A percentile compares a stretch with the other conserved stretches of the same genome.
These are phyloP conservation scores for Russula brevipes DNA, from an alignment of 768 basidiomycete genomes.

Conservation along the genomic window DNA sequence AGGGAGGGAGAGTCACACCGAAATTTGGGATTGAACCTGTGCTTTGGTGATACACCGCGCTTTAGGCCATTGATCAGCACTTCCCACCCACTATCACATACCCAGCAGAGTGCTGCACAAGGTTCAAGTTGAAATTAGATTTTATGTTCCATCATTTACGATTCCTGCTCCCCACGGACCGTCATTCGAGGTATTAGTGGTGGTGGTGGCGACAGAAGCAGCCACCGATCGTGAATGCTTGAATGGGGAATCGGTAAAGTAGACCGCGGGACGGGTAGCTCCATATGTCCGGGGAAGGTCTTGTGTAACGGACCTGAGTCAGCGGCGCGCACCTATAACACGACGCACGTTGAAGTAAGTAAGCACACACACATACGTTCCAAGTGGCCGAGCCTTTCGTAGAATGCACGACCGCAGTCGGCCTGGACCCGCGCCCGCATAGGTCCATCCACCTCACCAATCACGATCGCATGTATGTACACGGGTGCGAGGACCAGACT, in stretches of 20 bases:
- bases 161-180: slow-evolving; percentile 38
- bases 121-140: neutral
- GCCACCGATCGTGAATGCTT: slow-evolving; percentile 46
- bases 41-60: slow-evolving; percentile 70
- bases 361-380: slow-evolving; percentile 35
- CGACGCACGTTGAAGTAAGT: neutral
- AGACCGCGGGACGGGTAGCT: slow-evolving; percentile 47
- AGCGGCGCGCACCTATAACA: neutral
- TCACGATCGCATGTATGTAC: slow-evolving; percentile 58
- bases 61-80: slow-evolving; percentile 75
- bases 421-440: slow-evolving; percentile 39
- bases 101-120: slow-evolving; percentile 63
- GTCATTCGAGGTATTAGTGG: slow-evolving; percentile 56
- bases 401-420: slow-evolving; percentile 71
- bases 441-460: slow-evolving; percentile 60
- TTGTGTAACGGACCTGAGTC: slow-evolving; percentile 24
- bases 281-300: slow-evolving; percentile 46
- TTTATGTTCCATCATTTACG: neutral
- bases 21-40: slow-evolving; percentile 55
- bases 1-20: slow-evolving; percentile 38
- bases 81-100: slow-evolving; percentile 50
- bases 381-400: slow-evolving; percentile 44
- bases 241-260: slow-evolving; percentile 59
- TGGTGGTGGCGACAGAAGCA: slow-evolving; percentile 25
- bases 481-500: slow-evolving; percentile 52